Base-by-base conservation (phyloP, 1,284 basidiomycete genomes). In the Rhodofomes roseus region DNA sequence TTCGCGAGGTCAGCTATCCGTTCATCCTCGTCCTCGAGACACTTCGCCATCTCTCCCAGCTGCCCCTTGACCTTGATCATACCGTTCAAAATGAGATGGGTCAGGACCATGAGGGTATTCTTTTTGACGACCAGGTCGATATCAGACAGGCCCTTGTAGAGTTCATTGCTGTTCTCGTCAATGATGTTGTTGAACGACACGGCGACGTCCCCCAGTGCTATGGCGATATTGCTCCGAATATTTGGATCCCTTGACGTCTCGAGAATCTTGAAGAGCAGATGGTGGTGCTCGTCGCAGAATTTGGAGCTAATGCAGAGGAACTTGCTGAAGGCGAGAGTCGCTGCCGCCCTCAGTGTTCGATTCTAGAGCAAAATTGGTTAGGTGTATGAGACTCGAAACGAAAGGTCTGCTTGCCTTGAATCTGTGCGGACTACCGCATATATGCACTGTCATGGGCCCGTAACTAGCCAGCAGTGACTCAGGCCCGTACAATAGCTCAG, bases 31-130 rank as follows among this genome's bases (percentile, higher is more conserved):
- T 99, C 96, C 74, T 98, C 95, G 22, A 99, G 77, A 70, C 96
- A 99, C 76, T 99, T 99, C 36, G 96, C 97, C 95, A 99, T 98
- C 80, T 98, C 97, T 36, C 97, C 96, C 3, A 98, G 80, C 73
- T 99, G 96, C 1, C 97, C 97, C 75, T 99, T 99, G 70, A 98
- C 96, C 75, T 99, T 99, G 80, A 98, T 94, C 96, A 98, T 98
- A 1, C 96, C 96, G 70, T 98, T 98, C 63, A 98, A 76, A 70
- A 99, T 99, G 63, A 99, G 77, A 75, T 99, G 96, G 3, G 96
- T 98, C 60, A 99, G 81, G 52, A 99, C 96, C 96, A 99, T 99
- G 54, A 99, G 82, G 46, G 96, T 98, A 76, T 98, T 98, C 81
- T 99, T 98, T 87, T 98, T 99, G 62, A 99, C 96, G 48, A 91